Base-by-base conservation (phyloP, 495 filamentous ascomycete genomes). In the Penicillium soppii region DNA sequence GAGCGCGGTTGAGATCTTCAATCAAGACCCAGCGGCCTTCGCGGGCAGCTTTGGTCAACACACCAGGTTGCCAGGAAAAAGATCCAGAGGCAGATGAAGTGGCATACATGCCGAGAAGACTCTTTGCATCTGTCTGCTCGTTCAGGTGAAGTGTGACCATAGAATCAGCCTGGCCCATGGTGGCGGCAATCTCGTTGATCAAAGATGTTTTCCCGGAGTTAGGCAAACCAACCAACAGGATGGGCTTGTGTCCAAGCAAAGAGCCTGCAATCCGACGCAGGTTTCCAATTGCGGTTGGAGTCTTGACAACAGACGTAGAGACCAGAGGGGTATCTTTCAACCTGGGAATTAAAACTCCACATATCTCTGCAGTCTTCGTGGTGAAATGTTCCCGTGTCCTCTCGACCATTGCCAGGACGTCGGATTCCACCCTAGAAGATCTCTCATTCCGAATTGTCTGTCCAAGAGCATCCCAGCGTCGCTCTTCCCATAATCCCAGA, bases 21-120 rank as follows among this genome's bases (percentile, higher is more conserved):
- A 99, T 92, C 47, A 97, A 73, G 5, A 99, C 84, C 95, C 94
- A 97, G 61, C 91, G 82, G 36, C 95, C 95, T 71, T 97, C 92
- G 62, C 77, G 84, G 2, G 96, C 90, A 12, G 95, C 95, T 30
- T 90, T 95, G 0, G 92, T 96, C 51, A 99, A 73, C 10, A 97
- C 87, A 68, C 95, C 95, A n/a, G 94, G 82, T 43, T 86, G 83
- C 95, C 95, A 99, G 22, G 77, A 80, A 59, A 97, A 97, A 3
- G 89, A 89, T 0, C 92, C 95, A 6, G 90, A 89, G 37, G 85
- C 87, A 21, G 79, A 72, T 13, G 86, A 86, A n/a, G 90, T 91
- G 7, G 91, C 85, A 67, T 99, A 97, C 73, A 96, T 82, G 12
- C 95, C 95, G 56, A 97, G 80, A 32, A 99, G 81, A 67, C 94